Base-by-base conservation (phyloP, 2,329 filamentous ascomycete genomes). In the Lomentospora prolificans region DNA sequence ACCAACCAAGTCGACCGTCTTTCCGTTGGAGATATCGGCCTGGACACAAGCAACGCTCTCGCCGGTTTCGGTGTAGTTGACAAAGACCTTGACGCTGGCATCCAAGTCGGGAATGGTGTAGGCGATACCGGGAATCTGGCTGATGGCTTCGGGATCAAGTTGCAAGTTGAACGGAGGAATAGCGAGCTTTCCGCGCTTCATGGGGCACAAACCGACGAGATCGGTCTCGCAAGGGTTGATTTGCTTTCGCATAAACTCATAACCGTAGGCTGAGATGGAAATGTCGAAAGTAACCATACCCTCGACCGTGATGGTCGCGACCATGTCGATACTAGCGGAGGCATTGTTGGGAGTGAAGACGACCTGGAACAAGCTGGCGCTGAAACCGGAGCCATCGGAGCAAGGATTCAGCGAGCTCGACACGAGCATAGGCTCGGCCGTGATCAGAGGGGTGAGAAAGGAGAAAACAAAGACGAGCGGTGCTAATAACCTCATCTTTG, bases 101-200 rank as follows among this genome's bases (percentile, higher is more conserved):
- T 97, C 92, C 55, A 96, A 78, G 76, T 96, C 92, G 51, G 91
- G 91, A 46, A 97, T 87, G 53, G 80, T 86, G 72, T 94, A 97
- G 54, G 90, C 88, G 65, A 96, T 92, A 51, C 81, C 82, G 57
- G 91, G 91, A 64, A 97, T 84, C 55, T 80, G 70, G 24, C 73
- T 71, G 58, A 89, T 72, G 39, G 86, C 80, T 25, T 76, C 73
- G 10, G 70, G 62, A 8, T 75, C 71, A 51, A 94, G 72, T 2
- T 73, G 69, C 33, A 92, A 67, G 64, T 87, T 87, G 65, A 90
- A 90, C 31, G 65, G 58, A 53, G 81, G 78, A 65, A 95, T 79
- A 56, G 86, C 80, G 66, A 96, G 86, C 64, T 87, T 85, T 61
- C 90, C 90, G 7, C 89, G 82, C 60, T 83, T 87, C 90, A 96